Evolutionary conservation across 352 stramenopile species (phyloP), one percentile per base, ranked within the genome.

Genomic region (Globisporangium irregulare): DNA sequence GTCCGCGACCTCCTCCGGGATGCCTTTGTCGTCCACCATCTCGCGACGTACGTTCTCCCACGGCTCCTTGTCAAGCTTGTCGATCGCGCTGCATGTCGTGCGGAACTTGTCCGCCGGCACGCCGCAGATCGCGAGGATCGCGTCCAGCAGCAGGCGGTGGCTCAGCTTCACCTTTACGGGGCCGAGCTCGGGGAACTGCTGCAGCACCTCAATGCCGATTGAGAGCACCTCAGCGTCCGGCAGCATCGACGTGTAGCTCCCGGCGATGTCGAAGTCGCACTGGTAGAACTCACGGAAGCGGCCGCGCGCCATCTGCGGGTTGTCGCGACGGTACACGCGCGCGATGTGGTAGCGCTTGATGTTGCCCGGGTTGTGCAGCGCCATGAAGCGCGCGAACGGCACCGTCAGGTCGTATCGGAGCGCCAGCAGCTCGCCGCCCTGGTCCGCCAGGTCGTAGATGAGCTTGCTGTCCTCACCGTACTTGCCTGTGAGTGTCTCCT

Each of bases 281-380:
- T 99, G 97, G 84, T 99, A 99, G 77, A 99, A 99, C 73, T 99
- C 97, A 57, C 97, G 90, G 81, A 99, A 99, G 62, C 97, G 87
- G 55, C 97, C 97, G 46, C 93, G 92, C 24, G 89, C 91, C 79
- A 98, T 92, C 58, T 96, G 83, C 53, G 96, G 96, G 73, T 98
- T 97, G 84, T 99, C 97, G 59, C 97, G 89, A 36, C 97, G 82
- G 80, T 99, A 99, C 22, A 98, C 96, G 70, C 97, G 97, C 29
- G 95, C 97, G 70, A 99, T 99, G 79, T 99, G 97, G 84, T 94
- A 99, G 51, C 97, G 91, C 79, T 99, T 99, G 68, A 99, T 99
- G 77, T 99, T 99, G 46, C 97, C 96, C 6, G 98, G 90, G 72
- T 87, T 92, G 83, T 99, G 97, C 20, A 99, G 76, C 15, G 97